phyloP scores from a whole-genome alignment of 345 rosid species.

The Carallia pectinifolia region DNA sequence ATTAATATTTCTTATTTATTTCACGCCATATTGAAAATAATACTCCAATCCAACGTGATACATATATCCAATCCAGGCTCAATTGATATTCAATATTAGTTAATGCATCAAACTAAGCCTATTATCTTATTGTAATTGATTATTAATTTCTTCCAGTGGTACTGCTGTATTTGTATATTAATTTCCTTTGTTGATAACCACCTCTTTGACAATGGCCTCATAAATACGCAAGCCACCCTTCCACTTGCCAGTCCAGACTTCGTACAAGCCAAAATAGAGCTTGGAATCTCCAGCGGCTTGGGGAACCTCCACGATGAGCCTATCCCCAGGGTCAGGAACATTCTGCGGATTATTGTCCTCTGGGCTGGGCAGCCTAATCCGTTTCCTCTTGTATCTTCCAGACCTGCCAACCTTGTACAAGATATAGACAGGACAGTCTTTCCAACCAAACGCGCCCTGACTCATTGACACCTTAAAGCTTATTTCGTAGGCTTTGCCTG shows the following conservation, averaged over 20 bases:
- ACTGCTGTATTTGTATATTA: too few relatives aligned
- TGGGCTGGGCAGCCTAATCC: conserved; percentile 19
- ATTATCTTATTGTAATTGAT: too few relatives aligned
- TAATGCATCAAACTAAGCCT: too few relatives aligned
- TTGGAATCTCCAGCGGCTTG: not conserved
- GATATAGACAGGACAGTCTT: conserved; percentile 39
- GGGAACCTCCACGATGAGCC: not conserved
- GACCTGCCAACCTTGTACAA: conserved; percentile 56
- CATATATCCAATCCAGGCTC: too few relatives aligned
- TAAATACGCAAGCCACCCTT: conserved; percentile 60
- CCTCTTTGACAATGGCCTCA: conserved; percentile 27
- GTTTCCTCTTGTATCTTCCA: conserved; percentile 38
- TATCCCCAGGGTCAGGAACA: not conserved
- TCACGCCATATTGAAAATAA: too few relatives aligned
- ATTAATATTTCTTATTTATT: too few relatives aligned
- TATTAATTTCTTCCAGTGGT: too few relatives aligned
- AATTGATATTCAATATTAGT: too few relatives aligned
- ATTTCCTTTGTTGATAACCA: too few relatives aligned
- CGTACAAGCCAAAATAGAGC: conserved; percentile 66
- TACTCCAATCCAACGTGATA: too few relatives aligned
- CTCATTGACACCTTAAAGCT: conserved; percentile 39
- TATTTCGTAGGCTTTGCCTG: conserved; percentile 27
- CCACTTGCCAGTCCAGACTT: conserved; percentile 67
- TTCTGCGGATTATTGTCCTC: not conserved
- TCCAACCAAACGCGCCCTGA: conserved; percentile 52